Evolutionary conservation across 177 flowering plant species (phyloP), one percentile per base, ranked within the genome.

Genomic region (Tripterygium wilfordii): DNA sequence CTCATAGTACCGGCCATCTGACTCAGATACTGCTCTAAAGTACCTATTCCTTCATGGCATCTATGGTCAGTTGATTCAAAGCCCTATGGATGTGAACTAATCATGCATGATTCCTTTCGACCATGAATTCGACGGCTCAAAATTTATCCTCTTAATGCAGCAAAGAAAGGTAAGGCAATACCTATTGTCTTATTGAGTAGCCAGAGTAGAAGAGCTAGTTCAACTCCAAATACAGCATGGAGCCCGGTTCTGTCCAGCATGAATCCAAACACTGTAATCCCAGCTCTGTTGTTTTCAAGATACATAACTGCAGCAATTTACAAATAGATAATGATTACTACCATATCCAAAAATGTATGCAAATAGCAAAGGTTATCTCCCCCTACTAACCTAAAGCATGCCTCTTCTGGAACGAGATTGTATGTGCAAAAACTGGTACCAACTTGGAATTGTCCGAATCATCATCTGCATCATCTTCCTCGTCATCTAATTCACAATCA

Each of bases 181-280:
- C 85, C 90, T 20, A 86, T 41, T 10, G 94, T 86, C 68, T 84
- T 86, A 53, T 85, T 80, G 15, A 90, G 81, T 60, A 86, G 44
- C 94, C 94, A 89, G n/a, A 87, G 80, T 3, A 80, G 66, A 8
- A 90, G 60, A 18, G 90, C 79, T 39, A 86, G 16, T 60, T 82
- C 74, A 26, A 80, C 71, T 2, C 75, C 77, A 39, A 90, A 84
- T 35, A 86, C 76, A n/a, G 75, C 71, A 47, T 80, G 95, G 10
- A 90, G 66, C 52, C 64, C 68, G 15, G 77, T 48, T 56, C 94
- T 70, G 42, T 90, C 97, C 72, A 86, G 61, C 79, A 73, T 72
- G 66, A 79, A 84, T 27, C 96, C 96, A 21, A 39, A 89, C 9
- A 86, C 69, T 4, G 97, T 75, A n/a, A 84, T 80, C 17, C 97